Base-by-base conservation (phyloP, 192 early-diverging fungal genomes). In the Coemansia sp. region DNA sequence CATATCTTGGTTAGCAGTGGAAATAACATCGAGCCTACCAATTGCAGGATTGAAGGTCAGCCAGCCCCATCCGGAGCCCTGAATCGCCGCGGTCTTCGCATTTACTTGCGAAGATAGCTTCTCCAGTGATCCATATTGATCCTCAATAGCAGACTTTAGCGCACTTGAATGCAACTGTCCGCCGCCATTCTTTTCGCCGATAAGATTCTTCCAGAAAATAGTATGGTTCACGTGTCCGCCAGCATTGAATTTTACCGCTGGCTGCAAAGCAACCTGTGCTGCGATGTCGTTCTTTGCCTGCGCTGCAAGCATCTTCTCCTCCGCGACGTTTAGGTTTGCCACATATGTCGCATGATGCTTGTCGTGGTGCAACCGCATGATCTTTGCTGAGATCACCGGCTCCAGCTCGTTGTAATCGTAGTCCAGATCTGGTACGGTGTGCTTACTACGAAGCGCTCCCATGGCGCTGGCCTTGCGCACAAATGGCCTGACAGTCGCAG, bases 61-160 rank as follows among this genome's bases (percentile, higher is more conserved):
- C 96, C 96, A 98, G n/a, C 90, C 93, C 96, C 96, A 98, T 1
- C 96, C 96, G 24, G 89, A 91, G 49, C 89, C 96, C 82, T 93
- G 90, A 57, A 98, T 90, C 59, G 80, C 92, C 34, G 85, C 94
- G 47, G 94, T 87, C 73, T 83, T 83, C 49, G 85, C 77, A 58
- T 89, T 93, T 68, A 98, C 93, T 69, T 86, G 80, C 48, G 69
- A 78, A 27, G 85, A 78, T 70, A 98, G 90, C 67, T 84, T 76
- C n/a, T 91, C 91, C 52, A 95, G 80, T 25, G 87, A 88, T 18
- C 93, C 96, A 76, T 89, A 98, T 63, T 93, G 83, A 65, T 82
- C 70, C 53, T 91, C 82, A 56, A 98, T 94, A 56, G 91, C 92
- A 31, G 68, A 73, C 50, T 85, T 70, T 30, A 98, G 82, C 0